Percentiles rank a stretch among this genome's conserved stretches.
Conservation (phyloP, 306 rosid genomes). For the Morella rubra region DNA sequence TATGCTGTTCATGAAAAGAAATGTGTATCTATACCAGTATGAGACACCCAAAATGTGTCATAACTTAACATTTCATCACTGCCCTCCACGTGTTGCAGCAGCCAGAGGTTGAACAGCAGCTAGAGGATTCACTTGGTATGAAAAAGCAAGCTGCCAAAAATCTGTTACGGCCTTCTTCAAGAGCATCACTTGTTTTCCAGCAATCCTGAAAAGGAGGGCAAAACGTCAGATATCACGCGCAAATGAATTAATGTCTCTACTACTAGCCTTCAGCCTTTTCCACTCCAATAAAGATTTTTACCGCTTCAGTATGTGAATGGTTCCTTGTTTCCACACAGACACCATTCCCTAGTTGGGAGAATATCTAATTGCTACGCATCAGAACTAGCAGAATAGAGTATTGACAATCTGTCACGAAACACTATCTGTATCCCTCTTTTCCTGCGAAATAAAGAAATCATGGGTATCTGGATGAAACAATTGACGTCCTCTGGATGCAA, state of each 20-base stretch:
- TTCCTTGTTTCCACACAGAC: no score
- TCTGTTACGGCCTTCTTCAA: constrained; percentile 62
- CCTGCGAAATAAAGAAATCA: no score
- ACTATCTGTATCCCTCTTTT: not conserved
- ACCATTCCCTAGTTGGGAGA: not conserved
- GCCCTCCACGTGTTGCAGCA: constrained; percentile 36
- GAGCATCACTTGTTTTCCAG: constrained; percentile 40
- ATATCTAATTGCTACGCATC: not conserved
- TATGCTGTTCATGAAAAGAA: constrained; percentile 2
- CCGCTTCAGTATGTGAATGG: not conserved
- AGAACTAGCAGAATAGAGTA: not conserved
- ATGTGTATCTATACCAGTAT: constrained; percentile 4
- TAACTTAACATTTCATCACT: constrained; percentile 34
- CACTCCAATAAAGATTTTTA: constrained; percentile 4
- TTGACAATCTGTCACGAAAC: not conserved
- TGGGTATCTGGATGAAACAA: not conserved
- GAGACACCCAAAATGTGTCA: constrained; percentile 11
- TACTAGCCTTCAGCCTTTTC: constrained; percentile 6
- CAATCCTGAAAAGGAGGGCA: constrained; percentile 41
- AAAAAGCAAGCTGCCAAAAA: constrained; percentile 88
- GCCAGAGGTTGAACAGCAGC: constrained; percentile 71
- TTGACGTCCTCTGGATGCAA: not conserved
- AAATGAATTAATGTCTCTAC: not conserved
- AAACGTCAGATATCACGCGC: not conserved
- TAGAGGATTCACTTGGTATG: constrained; percentile 85